phyloP scores from a whole-genome alignment of 495 filamentous ascomycete species.

The Penicillium soppii region DNA sequence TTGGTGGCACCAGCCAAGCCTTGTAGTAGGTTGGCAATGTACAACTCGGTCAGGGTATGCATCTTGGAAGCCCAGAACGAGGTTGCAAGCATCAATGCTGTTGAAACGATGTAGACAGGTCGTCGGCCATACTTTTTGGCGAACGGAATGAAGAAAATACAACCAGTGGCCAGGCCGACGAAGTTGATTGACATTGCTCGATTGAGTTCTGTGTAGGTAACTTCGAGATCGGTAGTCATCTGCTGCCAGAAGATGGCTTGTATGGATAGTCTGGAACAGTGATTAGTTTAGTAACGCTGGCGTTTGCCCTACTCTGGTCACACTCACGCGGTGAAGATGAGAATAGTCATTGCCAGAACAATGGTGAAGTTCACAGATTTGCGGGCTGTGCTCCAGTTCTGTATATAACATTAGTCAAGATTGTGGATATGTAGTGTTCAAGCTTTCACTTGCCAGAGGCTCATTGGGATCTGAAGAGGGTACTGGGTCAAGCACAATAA shows the following conservation, averaged over 20 bases:
- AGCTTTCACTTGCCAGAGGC: constrained; percentile 23
- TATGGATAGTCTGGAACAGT: constrained; percentile 24
- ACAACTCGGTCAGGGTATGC: constrained; percentile 25
- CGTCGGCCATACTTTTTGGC: constrained; percentile 35
- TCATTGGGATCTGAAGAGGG: constrained; percentile 36
- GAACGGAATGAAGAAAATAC: constrained; percentile 34
- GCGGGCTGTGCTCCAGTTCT: constrained; percentile 37
- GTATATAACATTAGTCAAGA: background rate
- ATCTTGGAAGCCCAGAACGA: constrained; percentile 30
- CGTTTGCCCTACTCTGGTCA: background rate
- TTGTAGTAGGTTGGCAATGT: constrained; percentile 29
- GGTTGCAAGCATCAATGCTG: constrained; percentile 29
- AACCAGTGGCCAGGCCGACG: constrained; percentile 32
- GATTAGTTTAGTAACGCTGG: background rate
- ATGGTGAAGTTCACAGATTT: constrained; percentile 34
- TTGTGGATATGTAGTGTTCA: no score
- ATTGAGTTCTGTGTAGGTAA: constrained; percentile 28
- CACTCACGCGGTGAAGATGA: constrained; percentile 35
- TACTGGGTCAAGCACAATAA: constrained; percentile 28
- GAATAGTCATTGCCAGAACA: constrained; percentile 27
- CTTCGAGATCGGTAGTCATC: constrained; percentile 31
- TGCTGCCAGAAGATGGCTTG: constrained; percentile 38
- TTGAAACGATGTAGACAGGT: constrained; percentile 34
- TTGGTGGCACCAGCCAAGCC: constrained; percentile 36
- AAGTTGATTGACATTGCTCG: constrained; percentile 32